Percentiles rank a stretch among this genome's conserved stretches.
Evolutionary conservation across 73 alveolate species (phyloP).

Genomic region (Halteria grandinella): DNA sequence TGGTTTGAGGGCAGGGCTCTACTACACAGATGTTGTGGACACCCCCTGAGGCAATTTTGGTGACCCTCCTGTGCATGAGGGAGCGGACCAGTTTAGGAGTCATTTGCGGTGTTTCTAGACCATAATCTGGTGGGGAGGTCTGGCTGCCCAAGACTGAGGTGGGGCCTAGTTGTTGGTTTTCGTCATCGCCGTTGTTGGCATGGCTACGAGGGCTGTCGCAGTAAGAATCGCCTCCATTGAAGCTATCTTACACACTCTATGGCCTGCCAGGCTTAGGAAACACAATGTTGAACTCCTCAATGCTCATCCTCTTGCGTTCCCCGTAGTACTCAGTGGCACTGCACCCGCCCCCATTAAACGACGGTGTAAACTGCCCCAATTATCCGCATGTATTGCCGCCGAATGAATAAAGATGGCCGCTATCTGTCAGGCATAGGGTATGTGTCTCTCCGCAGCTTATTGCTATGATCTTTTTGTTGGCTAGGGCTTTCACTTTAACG

Average conservation of each 20-base stretch:
- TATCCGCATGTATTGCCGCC: conserved; percentile 89
- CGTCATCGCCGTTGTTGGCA: neutral
- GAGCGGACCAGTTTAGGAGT: conserved; percentile 63
- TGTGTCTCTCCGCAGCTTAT: conserved; percentile 93
- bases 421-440: conserved; percentile 72
- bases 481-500: conserved; percentile 61
- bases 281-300: neutral
- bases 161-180: neutral
- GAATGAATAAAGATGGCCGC: conserved; percentile 79
- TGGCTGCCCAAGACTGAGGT: neutral
- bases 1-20: conserved; percentile 71
- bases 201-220: too few species aligned
- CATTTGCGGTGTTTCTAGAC: conserved; percentile 42
- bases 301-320: neutral
- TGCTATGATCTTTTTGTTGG: conserved; percentile 68
- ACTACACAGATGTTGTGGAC: conserved; percentile 78
- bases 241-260: too few species aligned
- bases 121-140: conserved; percentile 34
- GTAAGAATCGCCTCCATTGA: too few species aligned
- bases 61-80: conserved; percentile 64
- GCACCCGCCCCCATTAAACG: conserved; percentile 12
- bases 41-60: conserved; percentile 74
- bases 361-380: conserved; percentile 64
- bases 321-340: too few species aligned
- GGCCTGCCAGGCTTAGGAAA: conserved; percentile 57